Evolutionary conservation across 352 stramenopile species (phyloP), one percentile per base, ranked within the genome.

Genomic region (Phytopythium aichiense): DNA sequence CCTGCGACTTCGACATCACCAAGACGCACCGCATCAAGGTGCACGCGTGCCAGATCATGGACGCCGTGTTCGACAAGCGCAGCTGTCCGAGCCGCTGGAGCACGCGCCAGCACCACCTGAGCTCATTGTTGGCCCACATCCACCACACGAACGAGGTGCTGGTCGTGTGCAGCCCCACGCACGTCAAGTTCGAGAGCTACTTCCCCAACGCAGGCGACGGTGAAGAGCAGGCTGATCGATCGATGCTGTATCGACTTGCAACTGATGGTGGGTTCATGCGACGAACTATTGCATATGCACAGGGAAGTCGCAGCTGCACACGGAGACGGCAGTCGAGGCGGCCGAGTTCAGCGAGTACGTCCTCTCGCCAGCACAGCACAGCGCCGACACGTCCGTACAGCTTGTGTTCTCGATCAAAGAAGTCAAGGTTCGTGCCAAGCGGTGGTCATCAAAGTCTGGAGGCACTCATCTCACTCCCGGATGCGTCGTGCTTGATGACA

Each of bases 11-110:
- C n/a, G 81, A 89, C 59, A 88, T 95, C 69, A 91, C 84, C 35
- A 95, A 95, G 75, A 92, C 83, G 23, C 84, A 95, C 63, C 72
- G 79, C 60, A 92, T 93, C 73, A 89, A 91, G 56, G 81, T 92
- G 40, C 81, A 88, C 61, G 57, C 72, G n/a, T 85, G 77, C 53
- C 77, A 91, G 66, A 78, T 89, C 60, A 84, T 95, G 83, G 81
- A 84, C 56, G 77, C 84, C 22, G 73, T 93, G 52, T 92, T 95
- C 60, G 81, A 95, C 69, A 77, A 74, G 38, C 61, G 67, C 35
- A 38, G 59, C 23, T 87, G 81, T 51, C 70, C 77, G 25, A 89
- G 74, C 63, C 75, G 68, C 30, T 83, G 68, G 59, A 72, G 77
- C 23, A 88, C 83, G 56, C 71, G 84, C 25, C 82, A 91, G 60